A percentile compares a stretch with the other conserved stretches of the same genome.
Conservation (phyloP, 805 yeast genomes). For the Wickerhamiella allomyrinae region DNA sequence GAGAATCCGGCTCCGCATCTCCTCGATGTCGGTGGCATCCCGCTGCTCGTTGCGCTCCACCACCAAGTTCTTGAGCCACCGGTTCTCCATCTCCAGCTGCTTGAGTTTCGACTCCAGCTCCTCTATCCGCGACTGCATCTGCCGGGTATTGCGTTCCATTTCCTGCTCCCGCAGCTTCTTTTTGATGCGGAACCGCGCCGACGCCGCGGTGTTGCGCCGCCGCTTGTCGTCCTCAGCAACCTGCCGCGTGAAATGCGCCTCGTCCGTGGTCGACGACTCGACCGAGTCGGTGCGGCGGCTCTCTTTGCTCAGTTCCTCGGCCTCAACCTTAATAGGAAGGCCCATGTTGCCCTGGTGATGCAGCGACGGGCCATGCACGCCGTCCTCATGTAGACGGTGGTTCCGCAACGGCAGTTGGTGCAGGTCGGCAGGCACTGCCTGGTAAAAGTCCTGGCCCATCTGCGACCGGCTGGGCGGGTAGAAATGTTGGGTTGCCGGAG, state of each 20-base stretch:
- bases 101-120: constrained; percentile 59
- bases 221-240: constrained; percentile 54
- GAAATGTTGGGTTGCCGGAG: constrained; percentile 8
- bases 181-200: constrained; percentile 84
- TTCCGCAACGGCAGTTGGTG: not conserved
- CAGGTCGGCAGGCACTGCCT: not conserved
- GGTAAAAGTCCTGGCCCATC: constrained; percentile 1
- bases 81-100: constrained; percentile 87
- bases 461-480: constrained; percentile 4
- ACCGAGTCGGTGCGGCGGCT: not conserved
- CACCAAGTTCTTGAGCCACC: constrained; percentile 66
- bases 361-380: not conserved
- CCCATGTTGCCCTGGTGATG: not conserved
- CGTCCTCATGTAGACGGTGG: constrained; percentile 2
- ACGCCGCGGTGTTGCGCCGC: constrained; percentile 82
- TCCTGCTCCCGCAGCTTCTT: constrained; percentile 87
- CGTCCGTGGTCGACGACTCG: not conserved
- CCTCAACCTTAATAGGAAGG: not conserved
- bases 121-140: constrained; percentile 52
- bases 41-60: constrained; percentile 47
- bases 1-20: constrained; percentile 10
- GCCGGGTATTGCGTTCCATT: constrained; percentile 63
- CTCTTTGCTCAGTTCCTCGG: not conserved
- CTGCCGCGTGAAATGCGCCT: not conserved
- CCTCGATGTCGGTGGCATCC: constrained; percentile 18